These are phyloP conservation scores for Macrophomina tecta DNA, from an alignment of 2,329 filamentous ascomycete species.

Conservation along the genomic window DNA sequence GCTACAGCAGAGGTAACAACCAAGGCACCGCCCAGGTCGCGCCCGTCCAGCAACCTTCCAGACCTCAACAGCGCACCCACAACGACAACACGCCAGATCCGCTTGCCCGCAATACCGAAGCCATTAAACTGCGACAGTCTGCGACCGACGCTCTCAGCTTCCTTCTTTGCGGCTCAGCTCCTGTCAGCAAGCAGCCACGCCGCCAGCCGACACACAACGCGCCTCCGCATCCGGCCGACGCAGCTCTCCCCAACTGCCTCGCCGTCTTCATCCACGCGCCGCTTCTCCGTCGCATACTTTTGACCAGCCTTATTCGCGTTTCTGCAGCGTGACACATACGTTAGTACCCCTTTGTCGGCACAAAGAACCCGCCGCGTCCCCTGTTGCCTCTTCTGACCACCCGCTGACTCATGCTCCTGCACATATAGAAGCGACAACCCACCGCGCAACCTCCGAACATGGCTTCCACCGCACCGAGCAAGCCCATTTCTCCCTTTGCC, in stretches of 20 bases:
- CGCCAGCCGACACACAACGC: constrained; percentile 18
- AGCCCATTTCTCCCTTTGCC: constrained; percentile 50
- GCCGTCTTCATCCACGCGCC: constrained; percentile 22
- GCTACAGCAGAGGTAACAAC: constrained; percentile 23
- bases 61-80: constrained; percentile 4
- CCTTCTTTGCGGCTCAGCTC: constrained; percentile 11
- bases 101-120: not conserved
- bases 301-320: not conserved
- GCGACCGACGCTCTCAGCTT: constrained; percentile 24
- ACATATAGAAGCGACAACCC: constrained; percentile 31
- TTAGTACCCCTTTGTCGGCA: constrained; percentile 16
- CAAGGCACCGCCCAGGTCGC: constrained; percentile 16
- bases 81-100: constrained; percentile 4
- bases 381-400: constrained; percentile 17
- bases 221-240: constrained; percentile 27
- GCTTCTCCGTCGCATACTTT: constrained; percentile 7
- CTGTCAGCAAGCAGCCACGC: constrained; percentile 20
- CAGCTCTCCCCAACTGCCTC: constrained; percentile 15
- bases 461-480: constrained; percentile 41
- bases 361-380: constrained; percentile 16
- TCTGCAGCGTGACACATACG: constrained; percentile 10
- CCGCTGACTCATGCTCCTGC: constrained; percentile 37
- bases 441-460: constrained; percentile 35
- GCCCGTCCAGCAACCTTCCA: constrained; percentile 12
- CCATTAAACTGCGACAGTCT: constrained; percentile 13